Conservation (phyloP, 2,329 filamentous ascomycete genomes). For the Microdochium paspali region DNA sequence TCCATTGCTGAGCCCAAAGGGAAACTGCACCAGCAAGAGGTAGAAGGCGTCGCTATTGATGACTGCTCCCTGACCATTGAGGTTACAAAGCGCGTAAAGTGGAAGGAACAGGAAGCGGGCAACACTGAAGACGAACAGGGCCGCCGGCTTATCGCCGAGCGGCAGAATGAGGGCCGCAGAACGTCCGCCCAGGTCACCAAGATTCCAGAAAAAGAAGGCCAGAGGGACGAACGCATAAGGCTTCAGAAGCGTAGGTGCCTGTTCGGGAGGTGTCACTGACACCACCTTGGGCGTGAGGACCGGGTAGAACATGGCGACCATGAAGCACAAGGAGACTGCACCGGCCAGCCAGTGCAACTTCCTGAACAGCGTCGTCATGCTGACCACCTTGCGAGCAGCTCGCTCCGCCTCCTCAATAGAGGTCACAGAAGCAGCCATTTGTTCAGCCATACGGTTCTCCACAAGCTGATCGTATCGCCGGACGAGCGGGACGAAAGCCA, state of each 20-base stretch:
- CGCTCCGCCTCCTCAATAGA: conserved; percentile 44
- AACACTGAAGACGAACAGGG: conserved; percentile 60
- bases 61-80: conserved; percentile 64
- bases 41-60: conserved; percentile 84
- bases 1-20: conserved; percentile 79
- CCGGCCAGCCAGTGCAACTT: conserved; percentile 72
- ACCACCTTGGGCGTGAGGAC: conserved; percentile 71
- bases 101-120: conserved; percentile 65
- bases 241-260: conserved; percentile 52
- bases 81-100: conserved; percentile 83
- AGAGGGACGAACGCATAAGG: conserved; percentile 79
- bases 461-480: conserved; percentile 46
- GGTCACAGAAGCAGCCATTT: conserved; percentile 38
- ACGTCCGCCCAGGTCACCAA: conserved; percentile 74
- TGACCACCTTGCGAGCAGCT: conserved; percentile 35
- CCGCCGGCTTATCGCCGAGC: conserved; percentile 48
- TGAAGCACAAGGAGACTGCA: conserved; percentile 75
- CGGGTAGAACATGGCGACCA: conserved; percentile 87
- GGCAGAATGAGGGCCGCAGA: conserved; percentile 50
- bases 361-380: conserved; percentile 56
- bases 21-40: conserved; percentile 68
- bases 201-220: conserved; percentile 87
- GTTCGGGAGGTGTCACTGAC: conserved; percentile 26
- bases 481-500: conserved; percentile 67
- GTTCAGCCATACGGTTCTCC: conserved; percentile 35